Evolutionary conservation across 352 stramenopile genomes (phyloP).

Genomic region (Phytopythium oedochilum): DNA sequence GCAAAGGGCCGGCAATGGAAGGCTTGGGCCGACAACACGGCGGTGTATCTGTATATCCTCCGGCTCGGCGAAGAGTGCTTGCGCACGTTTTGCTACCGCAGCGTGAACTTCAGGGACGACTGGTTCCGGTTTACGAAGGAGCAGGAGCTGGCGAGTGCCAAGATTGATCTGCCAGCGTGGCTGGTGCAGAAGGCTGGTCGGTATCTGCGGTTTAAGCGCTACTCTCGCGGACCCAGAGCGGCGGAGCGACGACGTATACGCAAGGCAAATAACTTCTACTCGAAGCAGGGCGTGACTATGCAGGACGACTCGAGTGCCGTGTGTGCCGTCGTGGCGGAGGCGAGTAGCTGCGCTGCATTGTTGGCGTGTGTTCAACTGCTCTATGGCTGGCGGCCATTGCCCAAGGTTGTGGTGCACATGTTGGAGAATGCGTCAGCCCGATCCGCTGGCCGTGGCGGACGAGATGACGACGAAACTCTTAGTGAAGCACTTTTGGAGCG

Average conservation of each 20-base stretch:
- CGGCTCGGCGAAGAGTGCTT: constrained; percentile 81
- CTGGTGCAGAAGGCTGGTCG: constrained; percentile 73
- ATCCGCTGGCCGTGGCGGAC: neutral
- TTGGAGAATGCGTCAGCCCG: constrained; percentile 17
- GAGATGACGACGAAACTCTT: constrained; percentile 14
- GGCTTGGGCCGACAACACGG: constrained; percentile 62
- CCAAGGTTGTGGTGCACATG: constrained; percentile 68
- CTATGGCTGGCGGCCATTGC: constrained; percentile 66
- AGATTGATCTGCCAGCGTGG: constrained; percentile 44
- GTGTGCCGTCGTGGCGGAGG: constrained; percentile 69
- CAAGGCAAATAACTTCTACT: constrained; percentile 79
- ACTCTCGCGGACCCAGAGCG: constrained; percentile 62
- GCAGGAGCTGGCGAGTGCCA: constrained; percentile 31
- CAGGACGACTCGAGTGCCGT: constrained; percentile 60
- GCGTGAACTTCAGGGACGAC: constrained; percentile 70
- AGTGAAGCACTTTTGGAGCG: constrained; percentile 33
- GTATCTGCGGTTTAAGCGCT: constrained; percentile 84
- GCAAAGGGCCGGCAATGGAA: constrained; percentile 61
- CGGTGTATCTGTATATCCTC: constrained; percentile 80
- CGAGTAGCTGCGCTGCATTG: constrained; percentile 70
- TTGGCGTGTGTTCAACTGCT: constrained; percentile 75
- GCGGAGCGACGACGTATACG: constrained; percentile 44
- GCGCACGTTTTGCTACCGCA: constrained; percentile 72
- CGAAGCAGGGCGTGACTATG: constrained; percentile 57
- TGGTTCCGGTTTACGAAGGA: constrained; percentile 55